Conservation (phyloP, 2,329 filamentous ascomycete genomes). For the Ceratocystis papillata region DNA sequence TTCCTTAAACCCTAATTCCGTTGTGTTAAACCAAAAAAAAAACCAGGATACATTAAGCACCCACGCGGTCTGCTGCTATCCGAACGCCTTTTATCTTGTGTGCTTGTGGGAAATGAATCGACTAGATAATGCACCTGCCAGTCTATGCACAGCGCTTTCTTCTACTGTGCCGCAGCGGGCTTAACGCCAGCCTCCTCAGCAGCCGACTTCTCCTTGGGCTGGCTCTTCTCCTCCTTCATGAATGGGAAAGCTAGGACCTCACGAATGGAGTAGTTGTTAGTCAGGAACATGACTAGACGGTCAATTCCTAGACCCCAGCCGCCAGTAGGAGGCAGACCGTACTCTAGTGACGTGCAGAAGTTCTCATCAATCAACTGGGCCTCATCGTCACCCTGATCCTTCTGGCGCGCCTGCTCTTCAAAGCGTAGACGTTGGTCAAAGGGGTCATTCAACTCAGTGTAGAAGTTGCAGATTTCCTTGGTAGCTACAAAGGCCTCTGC, state of each 20-base stretch:
- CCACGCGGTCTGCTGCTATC: not conserved
- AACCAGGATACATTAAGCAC: not conserved
- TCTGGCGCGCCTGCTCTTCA: slow-evolving; percentile 91
- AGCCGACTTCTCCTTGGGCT: slow-evolving; percentile 42
- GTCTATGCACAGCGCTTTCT: slow-evolving; percentile 27
- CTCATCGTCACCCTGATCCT: slow-evolving; percentile 93
- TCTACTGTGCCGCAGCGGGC: slow-evolving; percentile 50
- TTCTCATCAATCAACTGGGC: slow-evolving; percentile 93
- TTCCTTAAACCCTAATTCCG: slow-evolving; percentile 22
- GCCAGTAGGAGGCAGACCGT: slow-evolving; percentile 82
- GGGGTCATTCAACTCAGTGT: slow-evolving; percentile 88
- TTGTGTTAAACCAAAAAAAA: slow-evolving; percentile 8
- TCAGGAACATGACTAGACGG: slow-evolving; percentile 88
- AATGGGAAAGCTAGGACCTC: slow-evolving; percentile 95
- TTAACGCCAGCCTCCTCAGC: slow-evolving; percentile 53
- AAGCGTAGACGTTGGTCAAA: slow-evolving; percentile 79
- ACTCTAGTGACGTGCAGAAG: slow-evolving; percentile 83
- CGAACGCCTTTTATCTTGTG: not conserved
- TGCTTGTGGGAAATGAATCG: not conserved
- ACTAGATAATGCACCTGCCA: not conserved
- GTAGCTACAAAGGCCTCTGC: slow-evolving; percentile 82
- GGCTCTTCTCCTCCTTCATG: slow-evolving; percentile 71
- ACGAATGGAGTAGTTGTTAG: slow-evolving; percentile 85
- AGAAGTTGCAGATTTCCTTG: slow-evolving; percentile 75
- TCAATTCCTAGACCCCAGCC: slow-evolving; percentile 97